Percentiles rank a stretch among this genome's conserved stretches.
phyloP scores from a whole-genome alignment of 768 basidiomycete species.

The Tricholoma terreum region DNA sequence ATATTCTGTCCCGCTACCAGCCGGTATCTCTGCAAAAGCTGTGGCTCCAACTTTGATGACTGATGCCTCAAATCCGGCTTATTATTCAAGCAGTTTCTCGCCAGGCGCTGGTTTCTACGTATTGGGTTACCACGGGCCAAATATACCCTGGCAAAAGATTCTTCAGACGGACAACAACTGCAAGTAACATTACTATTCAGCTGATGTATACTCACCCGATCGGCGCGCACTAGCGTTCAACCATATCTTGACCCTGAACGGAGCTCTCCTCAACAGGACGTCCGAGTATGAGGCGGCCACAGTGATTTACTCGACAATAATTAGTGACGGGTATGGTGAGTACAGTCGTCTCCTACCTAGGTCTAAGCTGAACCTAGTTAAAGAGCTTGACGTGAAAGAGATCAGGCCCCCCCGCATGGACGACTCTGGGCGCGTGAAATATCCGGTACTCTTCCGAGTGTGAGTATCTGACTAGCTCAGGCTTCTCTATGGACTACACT shows the following conservation, averaged over 20 bases:
- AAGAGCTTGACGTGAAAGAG: conserved; percentile 89
- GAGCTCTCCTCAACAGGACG: conserved; percentile 58
- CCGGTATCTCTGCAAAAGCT: conserved; percentile 31
- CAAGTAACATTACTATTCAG: conserved; percentile 24
- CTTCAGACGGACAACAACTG: conserved; percentile 44
- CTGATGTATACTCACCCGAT: neutral
- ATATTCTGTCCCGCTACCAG: conserved; percentile 75
- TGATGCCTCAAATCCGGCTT: conserved; percentile 50
- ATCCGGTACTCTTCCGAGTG: conserved; percentile 91
- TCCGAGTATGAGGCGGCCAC: conserved; percentile 70
- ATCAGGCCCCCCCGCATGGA: conserved; percentile 92
- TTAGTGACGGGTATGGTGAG: conserved; percentile 77
- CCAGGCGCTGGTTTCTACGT: conserved; percentile 85
- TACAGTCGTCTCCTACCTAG: conserved; percentile 15
- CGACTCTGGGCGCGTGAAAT: conserved; percentile 91
- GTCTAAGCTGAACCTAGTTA: conserved; percentile 6
- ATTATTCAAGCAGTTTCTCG: conserved; percentile 72
- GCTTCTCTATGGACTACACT: too few species aligned
- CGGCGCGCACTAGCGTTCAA: conserved; percentile 46
- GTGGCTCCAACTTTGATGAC: conserved; percentile 48
- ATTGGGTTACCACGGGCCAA: conserved; percentile 75
- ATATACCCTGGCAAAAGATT: conserved; percentile 84
- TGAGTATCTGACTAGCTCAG: conserved; percentile 31
- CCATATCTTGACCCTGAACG: conserved; percentile 70
- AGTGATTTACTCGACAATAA: conserved; percentile 65